Base-by-base conservation (phyloP, 345 rosid species). In the Boechera stricta region DNA sequence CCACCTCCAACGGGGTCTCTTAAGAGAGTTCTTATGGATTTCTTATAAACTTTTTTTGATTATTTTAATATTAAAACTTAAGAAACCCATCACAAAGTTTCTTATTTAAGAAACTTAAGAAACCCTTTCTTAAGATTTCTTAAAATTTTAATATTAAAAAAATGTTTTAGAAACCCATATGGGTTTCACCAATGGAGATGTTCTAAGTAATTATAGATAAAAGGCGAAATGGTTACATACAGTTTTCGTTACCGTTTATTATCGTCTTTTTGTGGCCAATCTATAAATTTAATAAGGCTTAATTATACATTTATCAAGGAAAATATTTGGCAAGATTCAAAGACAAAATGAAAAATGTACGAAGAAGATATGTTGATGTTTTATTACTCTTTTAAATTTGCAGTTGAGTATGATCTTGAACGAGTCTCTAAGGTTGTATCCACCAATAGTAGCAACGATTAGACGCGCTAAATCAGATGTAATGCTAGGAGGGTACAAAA, bases 401-500 rank as follows among this genome's bases (percentile, higher is more conserved):
- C 91, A 90, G 93, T 71, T 90, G 75, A 84, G 56, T 74, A 87
- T 89, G 91, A 83, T 88, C 8, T 65, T 90, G 32, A 88, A 85
- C 67, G 91, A 91, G 80, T 85, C 91, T 10, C 72, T 91, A 9
- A 78, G 97, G 24, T 62, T 91, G 64, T 91, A 91, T 70, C 97
- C 97, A 16, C 97, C 94, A 5, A 85, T 82, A 3, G 87, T 89
- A 39, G 94, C 92, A 4, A 87, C 89, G 38, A 91, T 91, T 75
- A 75, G 97, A 73, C 81, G 91, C 64, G 81, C 92, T 0, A 86
- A 75, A 72, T 59, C 57, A 0, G 97, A 91, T 33, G 89, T 75
- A 15, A 88, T 89, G 82, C 80, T 94, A n/a, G 97, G 97, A n/a
- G 85, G 89, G n/a, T 80, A 87, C 81, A 82, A 79, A 82, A 87